Percentiles rank a stretch among this genome's conserved stretches.
Evolutionary conservation across 2,329 filamentous ascomycete species (phyloP).

Genomic region (Colletotrichum australisinense): DNA sequence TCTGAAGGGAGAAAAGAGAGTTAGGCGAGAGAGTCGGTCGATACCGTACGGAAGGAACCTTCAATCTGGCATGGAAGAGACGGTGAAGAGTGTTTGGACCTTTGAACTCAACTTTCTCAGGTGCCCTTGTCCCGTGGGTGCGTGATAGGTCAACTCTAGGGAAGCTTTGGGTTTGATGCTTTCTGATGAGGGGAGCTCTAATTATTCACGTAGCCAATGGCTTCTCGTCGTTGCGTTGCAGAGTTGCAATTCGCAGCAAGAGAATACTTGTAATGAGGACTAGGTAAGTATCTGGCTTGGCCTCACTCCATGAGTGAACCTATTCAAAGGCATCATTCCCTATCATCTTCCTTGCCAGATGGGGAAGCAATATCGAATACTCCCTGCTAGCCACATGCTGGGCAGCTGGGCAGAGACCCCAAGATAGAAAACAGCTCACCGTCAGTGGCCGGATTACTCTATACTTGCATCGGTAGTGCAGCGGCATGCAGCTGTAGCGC

Average conservation of each 20-base stretch:
- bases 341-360: neutral
- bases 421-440: neutral
- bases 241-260: neutral
- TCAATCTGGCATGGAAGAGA: neutral
- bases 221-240: neutral
- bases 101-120: too few relatives aligned
- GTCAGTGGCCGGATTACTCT: neutral
- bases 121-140: neutral
- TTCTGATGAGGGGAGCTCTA: neutral
- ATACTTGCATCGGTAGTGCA: neutral
- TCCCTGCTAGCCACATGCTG: slow-evolving; percentile 8
- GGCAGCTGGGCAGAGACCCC: neutral
- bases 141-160: neutral
- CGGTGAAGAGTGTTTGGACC: neutral
- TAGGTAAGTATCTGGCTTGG: neutral
- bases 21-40: neutral
- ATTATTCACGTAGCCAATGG: neutral
- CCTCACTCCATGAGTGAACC: neutral
- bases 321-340: neutral
- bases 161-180: neutral
- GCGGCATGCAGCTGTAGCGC: neutral
- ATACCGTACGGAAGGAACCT: neutral
- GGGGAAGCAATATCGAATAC: neutral
- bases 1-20: neutral
- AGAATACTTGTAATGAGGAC: neutral